These are phyloP conservation scores for Boletellus sp. DNA, from an alignment of 768 basidiomycete genomes.

Conservation along the genomic window DNA sequence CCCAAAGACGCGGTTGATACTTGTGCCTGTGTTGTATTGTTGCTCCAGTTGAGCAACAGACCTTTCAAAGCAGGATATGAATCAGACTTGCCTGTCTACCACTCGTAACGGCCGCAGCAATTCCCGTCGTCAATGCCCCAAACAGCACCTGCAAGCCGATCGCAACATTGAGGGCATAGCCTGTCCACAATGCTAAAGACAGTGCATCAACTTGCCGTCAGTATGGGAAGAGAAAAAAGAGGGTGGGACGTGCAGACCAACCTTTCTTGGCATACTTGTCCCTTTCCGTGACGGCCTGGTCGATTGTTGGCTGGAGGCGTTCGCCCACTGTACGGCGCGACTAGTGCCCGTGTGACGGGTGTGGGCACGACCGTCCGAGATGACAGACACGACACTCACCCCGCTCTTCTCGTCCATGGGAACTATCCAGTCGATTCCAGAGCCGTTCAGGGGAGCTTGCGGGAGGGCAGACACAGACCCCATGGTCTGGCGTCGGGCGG, in stretches of 20 bases:
- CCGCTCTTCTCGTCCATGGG: constrained; percentile 19
- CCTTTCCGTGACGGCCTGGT: constrained; percentile 43
- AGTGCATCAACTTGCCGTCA: background rate
- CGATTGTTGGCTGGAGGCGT: constrained; percentile 52
- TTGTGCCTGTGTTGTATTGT: constrained; percentile 31
- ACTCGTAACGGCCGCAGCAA: constrained; percentile 46
- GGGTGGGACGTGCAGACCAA: constrained; percentile 19
- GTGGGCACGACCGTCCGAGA: background rate
- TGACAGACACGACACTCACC: constrained; percentile 9
- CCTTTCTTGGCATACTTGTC: constrained; percentile 48
- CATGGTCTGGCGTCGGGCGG: constrained; percentile 8
- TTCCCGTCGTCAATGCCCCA: constrained; percentile 63
- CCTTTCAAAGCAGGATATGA: too few relatives aligned
- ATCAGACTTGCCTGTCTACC: constrained; percentile 38
- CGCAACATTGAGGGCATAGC: constrained; percentile 41
- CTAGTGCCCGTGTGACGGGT: constrained; percentile 1
- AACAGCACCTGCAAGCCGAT: constrained; percentile 62
- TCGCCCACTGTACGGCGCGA: constrained; percentile 43
- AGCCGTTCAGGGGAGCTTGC: background rate
- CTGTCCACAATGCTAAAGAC: constrained; percentile 14
- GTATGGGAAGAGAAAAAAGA: constrained; percentile 1
- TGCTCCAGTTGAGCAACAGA: background rate
- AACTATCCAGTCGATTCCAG: constrained; percentile 26
- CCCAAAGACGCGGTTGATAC: constrained; percentile 40
- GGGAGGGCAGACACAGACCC: background rate